Conservation (phyloP, 345 rosid genomes). For the Eucalyptus curtisii region DNA sequence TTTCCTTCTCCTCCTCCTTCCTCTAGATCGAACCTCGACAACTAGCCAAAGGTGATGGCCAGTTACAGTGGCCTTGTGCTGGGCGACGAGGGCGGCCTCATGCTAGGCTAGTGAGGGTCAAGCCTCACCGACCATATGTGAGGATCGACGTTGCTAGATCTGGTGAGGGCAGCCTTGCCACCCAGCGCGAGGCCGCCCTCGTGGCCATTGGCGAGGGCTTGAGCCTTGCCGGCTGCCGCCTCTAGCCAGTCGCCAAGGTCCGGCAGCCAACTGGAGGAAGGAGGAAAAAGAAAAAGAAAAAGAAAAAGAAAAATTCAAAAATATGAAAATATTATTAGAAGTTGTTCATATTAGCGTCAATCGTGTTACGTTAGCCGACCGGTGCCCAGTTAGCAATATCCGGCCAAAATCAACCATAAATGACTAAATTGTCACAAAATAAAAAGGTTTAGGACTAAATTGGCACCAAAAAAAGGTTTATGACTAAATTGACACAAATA, state of each 20-base stretch:
- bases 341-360: rapidly evolving
- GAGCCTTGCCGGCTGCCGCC: rapidly evolving
- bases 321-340: too few species aligned
- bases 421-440: rapidly evolving
- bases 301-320: too few species aligned
- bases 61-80: rapidly evolving
- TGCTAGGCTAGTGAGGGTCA: rapidly evolving
- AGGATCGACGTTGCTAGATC: rapidly evolving
- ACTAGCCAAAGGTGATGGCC: too few species aligned
- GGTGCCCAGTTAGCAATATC: rapidly evolving
- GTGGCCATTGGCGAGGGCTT: rapidly evolving
- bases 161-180: rapidly evolving
- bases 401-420: rapidly evolving
- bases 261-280: rapidly evolving
- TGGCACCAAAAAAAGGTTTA: too few species aligned
- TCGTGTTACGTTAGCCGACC: rapidly evolving
- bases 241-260: too few species aligned
- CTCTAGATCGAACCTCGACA: rapidly evolving
- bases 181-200: rapidly evolving
- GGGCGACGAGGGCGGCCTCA: rapidly evolving
- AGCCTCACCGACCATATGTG: rapidly evolving
- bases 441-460: too few species aligned
- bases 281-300: too few species aligned
- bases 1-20: too few species aligned
- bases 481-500: too few species aligned